These are phyloP conservation scores for Rhizoclosmatium globosum DNA, from an alignment of 192 early-diverging fungal species.

Conservation along the genomic window DNA sequence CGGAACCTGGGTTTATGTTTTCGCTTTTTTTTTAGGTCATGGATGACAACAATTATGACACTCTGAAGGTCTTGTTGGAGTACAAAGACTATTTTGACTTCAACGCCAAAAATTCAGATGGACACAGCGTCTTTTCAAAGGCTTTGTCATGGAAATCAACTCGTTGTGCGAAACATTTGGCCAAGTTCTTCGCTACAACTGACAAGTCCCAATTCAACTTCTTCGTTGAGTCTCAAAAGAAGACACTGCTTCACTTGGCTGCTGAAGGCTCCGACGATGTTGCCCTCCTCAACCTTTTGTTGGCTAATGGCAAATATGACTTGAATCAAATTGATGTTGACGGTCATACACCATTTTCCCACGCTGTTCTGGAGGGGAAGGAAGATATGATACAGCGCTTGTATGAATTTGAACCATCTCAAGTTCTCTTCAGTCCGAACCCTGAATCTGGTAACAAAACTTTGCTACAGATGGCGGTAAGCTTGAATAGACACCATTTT, in stretches of 20 bases:
- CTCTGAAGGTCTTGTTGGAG: not conserved
- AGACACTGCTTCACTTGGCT: not conserved
- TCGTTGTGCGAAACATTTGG: not conserved
- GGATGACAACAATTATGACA: not conserved
- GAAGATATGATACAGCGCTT: not conserved
- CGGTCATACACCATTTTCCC: not conserved
- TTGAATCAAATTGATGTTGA: not conserved
- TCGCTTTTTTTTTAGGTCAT: not conserved
- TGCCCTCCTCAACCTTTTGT: not conserved
- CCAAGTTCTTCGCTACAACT: not conserved
- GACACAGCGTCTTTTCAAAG: not conserved
- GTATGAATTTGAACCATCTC: not conserved
- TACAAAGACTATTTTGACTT: slow-evolving; percentile 5
- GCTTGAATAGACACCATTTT: too few species aligned
- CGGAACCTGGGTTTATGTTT: too few species aligned
- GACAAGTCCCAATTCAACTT: not conserved
- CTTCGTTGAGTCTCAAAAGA: not conserved
- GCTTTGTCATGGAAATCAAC: not conserved
- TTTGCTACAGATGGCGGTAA: not conserved
- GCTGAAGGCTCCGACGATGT: not conserved
- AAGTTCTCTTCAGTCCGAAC: not conserved
- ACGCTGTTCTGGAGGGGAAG: not conserved
- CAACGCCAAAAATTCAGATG: not conserved
- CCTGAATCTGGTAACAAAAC: not conserved
- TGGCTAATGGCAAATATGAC: not conserved